phyloP scores from a whole-genome alignment of 306 rosid species.

The Biancaea sappan region DNA sequence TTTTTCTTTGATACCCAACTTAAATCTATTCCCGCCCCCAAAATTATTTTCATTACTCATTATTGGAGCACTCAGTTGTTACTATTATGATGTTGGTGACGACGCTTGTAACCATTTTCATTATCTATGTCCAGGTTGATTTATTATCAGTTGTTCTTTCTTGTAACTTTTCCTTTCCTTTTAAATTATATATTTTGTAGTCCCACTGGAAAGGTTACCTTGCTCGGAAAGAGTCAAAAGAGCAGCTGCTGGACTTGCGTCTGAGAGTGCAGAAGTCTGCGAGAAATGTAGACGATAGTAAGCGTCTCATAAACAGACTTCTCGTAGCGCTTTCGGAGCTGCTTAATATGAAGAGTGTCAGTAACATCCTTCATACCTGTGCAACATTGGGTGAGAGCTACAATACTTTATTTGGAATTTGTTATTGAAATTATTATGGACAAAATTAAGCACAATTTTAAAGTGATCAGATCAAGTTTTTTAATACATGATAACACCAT shows the following conservation, averaged over 20 bases:
- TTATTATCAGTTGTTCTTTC: neutral
- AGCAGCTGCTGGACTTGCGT: constrained; percentile 69
- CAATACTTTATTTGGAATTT: constrained; percentile 8
- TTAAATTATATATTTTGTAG: constrained; percentile 36
- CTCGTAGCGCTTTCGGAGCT: constrained; percentile 61
- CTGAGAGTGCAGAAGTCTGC: constrained; percentile 68
- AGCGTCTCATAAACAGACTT: constrained; percentile 78
- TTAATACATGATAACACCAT: neutral
- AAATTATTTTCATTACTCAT: too few relatives aligned
- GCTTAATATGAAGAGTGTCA: constrained; percentile 56
- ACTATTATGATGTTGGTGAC: neutral
- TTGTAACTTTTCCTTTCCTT: constrained; percentile 11
- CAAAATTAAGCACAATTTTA: neutral
- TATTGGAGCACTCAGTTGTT: neutral
- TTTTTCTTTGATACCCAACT: too few relatives aligned
- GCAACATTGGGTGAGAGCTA: constrained; percentile 72
- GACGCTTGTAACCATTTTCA: constrained; percentile 11
- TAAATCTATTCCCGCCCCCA: too few relatives aligned
- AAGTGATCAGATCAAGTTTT: neutral
- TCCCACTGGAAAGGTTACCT: constrained; percentile 84
- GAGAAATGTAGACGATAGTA: constrained; percentile 77
- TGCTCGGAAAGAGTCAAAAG: constrained; percentile 63
- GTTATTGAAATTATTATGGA: neutral
- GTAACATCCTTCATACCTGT: constrained; percentile 74
- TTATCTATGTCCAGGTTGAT: neutral